Evolutionary conservation across 306 rosid genomes (phyloP), one percentile per base, ranked within the genome.

Genomic region (Lathyrus sativus): DNA sequence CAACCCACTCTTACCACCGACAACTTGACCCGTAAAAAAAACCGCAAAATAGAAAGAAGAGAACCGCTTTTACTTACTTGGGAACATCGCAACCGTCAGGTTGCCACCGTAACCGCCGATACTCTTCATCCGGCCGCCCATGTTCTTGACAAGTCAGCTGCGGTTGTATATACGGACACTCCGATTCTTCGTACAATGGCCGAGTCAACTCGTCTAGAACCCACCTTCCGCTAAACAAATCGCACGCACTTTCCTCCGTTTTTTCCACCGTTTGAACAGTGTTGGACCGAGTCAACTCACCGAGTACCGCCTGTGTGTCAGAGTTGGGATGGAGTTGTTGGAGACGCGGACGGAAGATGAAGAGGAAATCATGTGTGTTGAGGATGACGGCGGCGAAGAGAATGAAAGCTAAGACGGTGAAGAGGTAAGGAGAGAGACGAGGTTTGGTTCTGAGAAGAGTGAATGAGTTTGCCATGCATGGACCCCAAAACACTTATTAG

Each of bases 161-260:
- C 0, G 99, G 99, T 63, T 90, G 97, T 24, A 93, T 90, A 82
- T 93, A 93, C 28, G 99, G 99, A 76, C 99, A 93, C 24, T 93
- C 99, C 54, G 89, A 82, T 77, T 93, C 99, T 48, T 86, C 81
- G 75, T 93, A 93, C 8, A 86, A 81, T n/a, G 99, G 96, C 31
- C 92, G 77, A 76, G 45, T 81, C 77, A 76, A 77, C 82, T 85
- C 97, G 79, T 88, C 99, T 41, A 80, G 13, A 0, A 93, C 90
- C 99, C 99, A 93, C 4, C 74, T 76, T 51, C 99, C 99, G 11
- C 68, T 81, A 74, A 74, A 90, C 11, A 90, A 39, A 55, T 93
- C 92, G 46, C 99, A 93, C 12, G 53, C 35, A 22, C 0, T 38
- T 60, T 70, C 86, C 11, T 74, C 76, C 2, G 58, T 71, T 54